Conservation (phyloP, 176 grass and related monocot species). For the Oryza punctata region DNA sequence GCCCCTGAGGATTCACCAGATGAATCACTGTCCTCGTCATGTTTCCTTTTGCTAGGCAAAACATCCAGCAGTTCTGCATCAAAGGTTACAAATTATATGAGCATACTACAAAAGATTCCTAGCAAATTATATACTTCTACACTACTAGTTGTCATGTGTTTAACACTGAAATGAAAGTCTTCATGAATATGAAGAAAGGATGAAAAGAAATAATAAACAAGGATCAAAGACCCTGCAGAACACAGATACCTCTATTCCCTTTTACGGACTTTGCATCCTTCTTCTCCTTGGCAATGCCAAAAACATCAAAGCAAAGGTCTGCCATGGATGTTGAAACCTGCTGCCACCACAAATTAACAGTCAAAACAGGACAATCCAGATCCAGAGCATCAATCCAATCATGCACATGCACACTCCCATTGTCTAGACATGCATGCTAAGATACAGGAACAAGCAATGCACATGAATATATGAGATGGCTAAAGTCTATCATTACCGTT, state of each 20-base stretch:
- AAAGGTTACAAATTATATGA: not conserved
- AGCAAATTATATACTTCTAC: not conserved
- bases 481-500: conserved; percentile 74
- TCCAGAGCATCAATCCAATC: not conserved
- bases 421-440: not conserved
- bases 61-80: conserved; percentile 76
- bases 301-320: conserved; percentile 96
- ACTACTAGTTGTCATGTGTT: not conserved
- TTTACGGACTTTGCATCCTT: conserved; percentile 85
- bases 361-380: conserved; percentile 25
- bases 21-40: conserved; percentile 52
- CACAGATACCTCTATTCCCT: conserved; percentile 77
- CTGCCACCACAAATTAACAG: not conserved
- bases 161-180: not conserved
- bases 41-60: conserved; percentile 86
- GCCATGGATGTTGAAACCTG: conserved; percentile 95
- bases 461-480: not conserved
- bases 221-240: not conserved
- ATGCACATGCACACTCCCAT: not conserved
- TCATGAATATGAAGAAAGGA: not conserved
- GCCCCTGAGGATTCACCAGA: conserved; percentile 62
- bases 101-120: not conserved
- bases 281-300: conserved; percentile 89
- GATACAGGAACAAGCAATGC: not conserved
- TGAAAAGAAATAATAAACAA: not conserved